A percentile compares a stretch with the other conserved stretches of the same genome.
Evolutionary conservation across 176 grass and related monocot species (phyloP).

Genomic region (Eleusine coracana): DNA sequence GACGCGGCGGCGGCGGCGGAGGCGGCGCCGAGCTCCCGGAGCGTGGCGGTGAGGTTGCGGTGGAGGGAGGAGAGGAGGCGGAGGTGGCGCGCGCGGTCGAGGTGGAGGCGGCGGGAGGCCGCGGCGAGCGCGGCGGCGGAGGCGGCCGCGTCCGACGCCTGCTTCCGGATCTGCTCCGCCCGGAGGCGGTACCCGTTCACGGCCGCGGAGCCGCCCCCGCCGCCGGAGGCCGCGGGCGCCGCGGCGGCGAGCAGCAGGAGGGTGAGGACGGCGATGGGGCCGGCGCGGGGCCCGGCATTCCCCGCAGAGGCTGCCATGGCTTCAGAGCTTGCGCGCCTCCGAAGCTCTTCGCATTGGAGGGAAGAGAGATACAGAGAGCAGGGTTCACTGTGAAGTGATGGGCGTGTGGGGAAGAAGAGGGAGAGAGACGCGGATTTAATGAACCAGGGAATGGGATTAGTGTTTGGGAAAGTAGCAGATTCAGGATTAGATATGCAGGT

Average conservation of each 20-base stretch:
- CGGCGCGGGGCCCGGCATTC: neutral
- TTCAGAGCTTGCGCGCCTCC: slow-evolving; percentile 12
- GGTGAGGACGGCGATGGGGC: neutral
- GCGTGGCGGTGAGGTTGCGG: slow-evolving; percentile 79
- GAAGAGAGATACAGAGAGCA: neutral
- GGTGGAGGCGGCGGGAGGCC: slow-evolving; percentile 68
- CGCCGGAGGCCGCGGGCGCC: neutral
- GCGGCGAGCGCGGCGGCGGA: slow-evolving; percentile 56
- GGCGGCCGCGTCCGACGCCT: slow-evolving; percentile 59
- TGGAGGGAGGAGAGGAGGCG: slow-evolving; percentile 80
- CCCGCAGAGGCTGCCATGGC: slow-evolving; percentile 36
- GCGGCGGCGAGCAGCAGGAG: slow-evolving; percentile 11
- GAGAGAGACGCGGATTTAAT: neutral
- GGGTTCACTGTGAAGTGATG: neutral
- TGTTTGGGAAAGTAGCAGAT: neutral
- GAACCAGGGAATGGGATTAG: neutral
- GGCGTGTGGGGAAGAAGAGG: slow-evolving; percentile 25
- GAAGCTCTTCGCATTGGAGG: slow-evolving; percentile 29
- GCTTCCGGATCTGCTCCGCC: slow-evolving; percentile 77
- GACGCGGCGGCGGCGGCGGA: neutral
- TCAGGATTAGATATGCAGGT: neutral
- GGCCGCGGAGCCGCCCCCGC: slow-evolving; percentile 23
- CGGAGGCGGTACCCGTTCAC: slow-evolving; percentile 56
- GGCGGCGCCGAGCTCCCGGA: slow-evolving; percentile 38
- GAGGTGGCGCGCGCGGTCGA: slow-evolving; percentile 68